phyloP scores from a whole-genome alignment of 2,329 filamentous ascomycete genomes.

The Trichoderma hamatum region DNA sequence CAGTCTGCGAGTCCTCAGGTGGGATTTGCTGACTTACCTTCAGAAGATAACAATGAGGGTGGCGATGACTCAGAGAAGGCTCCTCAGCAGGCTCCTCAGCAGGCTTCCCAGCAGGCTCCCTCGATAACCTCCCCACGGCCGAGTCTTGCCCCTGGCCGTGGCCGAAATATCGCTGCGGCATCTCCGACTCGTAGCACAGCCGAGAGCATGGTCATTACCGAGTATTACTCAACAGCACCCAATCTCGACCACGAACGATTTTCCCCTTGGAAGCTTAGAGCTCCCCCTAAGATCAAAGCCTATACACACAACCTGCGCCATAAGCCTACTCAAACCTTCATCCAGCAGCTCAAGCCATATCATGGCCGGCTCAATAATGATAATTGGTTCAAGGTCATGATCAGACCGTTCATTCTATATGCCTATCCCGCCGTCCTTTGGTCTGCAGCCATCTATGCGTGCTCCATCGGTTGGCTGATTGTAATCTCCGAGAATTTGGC shows the following conservation, averaged over 20 bases:
- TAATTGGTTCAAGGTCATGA: constrained; percentile 75
- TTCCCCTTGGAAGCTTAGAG: constrained; percentile 41
- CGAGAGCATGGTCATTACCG: constrained; percentile 33
- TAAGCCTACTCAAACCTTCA: constrained; percentile 69
- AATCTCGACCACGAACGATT: constrained; percentile 50
- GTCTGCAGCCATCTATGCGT: constrained; percentile 81
- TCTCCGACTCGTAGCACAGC: constrained; percentile 11
- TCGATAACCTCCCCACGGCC: constrained; percentile 11
- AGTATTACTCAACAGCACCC: constrained; percentile 35
- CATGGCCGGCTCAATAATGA: constrained; percentile 78
- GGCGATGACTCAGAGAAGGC: neutral
- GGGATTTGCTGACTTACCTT: neutral
- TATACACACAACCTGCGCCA: constrained; percentile 75
- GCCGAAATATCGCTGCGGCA: neutral
- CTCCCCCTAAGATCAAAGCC: constrained; percentile 43
- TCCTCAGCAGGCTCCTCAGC: neutral
- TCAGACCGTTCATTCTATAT: constrained; percentile 83
- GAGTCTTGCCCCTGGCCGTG: constrained; percentile 7
- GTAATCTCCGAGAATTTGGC: constrained; percentile 88
- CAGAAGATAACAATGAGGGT: neutral
- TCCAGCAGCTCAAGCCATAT: constrained; percentile 73
- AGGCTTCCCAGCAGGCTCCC: neutral
- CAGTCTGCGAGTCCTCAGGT: neutral
- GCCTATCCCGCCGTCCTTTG: constrained; percentile 88
- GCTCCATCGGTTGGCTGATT: constrained; percentile 93